Evolutionary conservation across 371 early-diverging fungal species (phyloP), one percentile per base, ranked within the genome.

Genomic region (Circinella umbellata): DNA sequence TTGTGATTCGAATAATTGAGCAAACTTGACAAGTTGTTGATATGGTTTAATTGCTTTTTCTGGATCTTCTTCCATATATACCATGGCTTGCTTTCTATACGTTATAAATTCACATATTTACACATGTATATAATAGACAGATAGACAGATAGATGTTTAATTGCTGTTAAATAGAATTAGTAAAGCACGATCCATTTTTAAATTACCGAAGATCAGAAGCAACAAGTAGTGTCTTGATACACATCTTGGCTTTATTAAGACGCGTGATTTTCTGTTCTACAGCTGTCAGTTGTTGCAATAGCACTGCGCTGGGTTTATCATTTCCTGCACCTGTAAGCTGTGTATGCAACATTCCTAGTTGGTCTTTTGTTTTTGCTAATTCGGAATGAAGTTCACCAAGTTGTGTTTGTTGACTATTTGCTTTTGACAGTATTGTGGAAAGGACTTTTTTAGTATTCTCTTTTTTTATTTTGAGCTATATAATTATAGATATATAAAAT

Each of bases 11-110:
- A 46, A 15, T 59, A 47, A 59, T 39, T 27, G 14, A 35, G 77
- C 73, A 14, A 87, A 69, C 38, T 80, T 71, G 0, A 76, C 78
- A n/a, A 88, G 77, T 47, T 84, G 80, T 0, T 15, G 38, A 63
- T 84, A 88, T 47, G 83, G 85, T 1, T 59, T 65, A 1, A 86
- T 74, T 0, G 86, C 81, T 27, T 76, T 60, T 55, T 76, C 75
- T 5, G 83, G 77, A 18, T 83, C 77, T 4, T 63, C 69, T 39
- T 78, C 35, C 4, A 88, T 79, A 5, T 73, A 46, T 0, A 57
- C 20, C n/a, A 74, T 51, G n/a, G 84, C 78, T 62, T 76, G 69
- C 37, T 76, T 69, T n/a, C 81, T 80, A 65, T 57, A 13, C 37
- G 18, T 47, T 8, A 13, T 20, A 66, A n/a, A 42, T n/a, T 51